Conservation (phyloP, 2,329 filamentous ascomycete species). For the Cladophialophora bantiana region DNA sequence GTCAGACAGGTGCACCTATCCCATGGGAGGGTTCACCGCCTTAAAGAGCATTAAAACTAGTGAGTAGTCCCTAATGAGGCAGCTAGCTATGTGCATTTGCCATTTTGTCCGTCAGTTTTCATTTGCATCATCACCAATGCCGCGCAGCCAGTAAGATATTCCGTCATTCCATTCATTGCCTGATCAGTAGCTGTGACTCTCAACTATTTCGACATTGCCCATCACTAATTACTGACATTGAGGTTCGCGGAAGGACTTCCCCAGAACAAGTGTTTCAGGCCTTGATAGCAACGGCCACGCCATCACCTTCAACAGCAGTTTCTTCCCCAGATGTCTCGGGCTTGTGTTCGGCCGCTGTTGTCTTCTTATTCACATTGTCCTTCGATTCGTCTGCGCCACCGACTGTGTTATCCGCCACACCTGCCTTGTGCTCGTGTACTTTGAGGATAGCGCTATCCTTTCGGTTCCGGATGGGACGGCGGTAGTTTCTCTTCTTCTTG, state of each 20-base stretch:
- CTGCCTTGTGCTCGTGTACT: constrained; percentile 1
- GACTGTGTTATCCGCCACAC: background rate
- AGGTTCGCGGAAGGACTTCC: background rate
- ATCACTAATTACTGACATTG: background rate
- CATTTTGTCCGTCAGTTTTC: background rate
- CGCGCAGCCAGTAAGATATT: constrained; percentile 9
- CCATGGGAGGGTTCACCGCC: background rate
- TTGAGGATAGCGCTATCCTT: background rate
- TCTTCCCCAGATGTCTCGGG: constrained; percentile 5
- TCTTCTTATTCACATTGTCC: background rate
- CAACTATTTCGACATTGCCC: background rate
- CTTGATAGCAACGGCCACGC: background rate
- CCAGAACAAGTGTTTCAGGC: background rate
- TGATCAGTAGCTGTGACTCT: background rate
- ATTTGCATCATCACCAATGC: background rate
- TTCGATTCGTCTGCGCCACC: background rate
- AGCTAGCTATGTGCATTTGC: constrained; percentile 4
- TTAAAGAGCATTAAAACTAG: background rate
- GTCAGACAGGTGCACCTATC: too few relatives aligned
- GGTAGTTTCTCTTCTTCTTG: constrained; percentile 19
- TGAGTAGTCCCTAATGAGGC: background rate
- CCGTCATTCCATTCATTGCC: background rate
- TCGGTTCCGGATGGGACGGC: constrained; percentile 4
- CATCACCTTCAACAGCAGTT: constrained; percentile 3
- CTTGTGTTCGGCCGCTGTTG: background rate